Evolutionary conservation across 192 early-diverging fungal genomes (phyloP).

Genomic region (Rhizophagus prolifer): DNA sequence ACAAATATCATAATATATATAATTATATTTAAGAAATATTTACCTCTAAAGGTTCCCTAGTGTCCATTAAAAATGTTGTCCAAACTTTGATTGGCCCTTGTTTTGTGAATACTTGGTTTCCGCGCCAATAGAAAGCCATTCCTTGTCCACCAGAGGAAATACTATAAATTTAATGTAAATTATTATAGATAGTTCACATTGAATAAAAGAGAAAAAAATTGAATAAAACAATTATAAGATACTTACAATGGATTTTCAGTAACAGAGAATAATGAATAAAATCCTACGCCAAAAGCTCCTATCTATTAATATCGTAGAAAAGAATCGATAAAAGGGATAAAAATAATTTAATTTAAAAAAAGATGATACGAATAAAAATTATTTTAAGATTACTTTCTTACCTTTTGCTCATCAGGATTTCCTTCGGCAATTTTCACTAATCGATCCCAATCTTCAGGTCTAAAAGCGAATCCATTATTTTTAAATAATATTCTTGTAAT

Average conservation of each 20-base stretch:
- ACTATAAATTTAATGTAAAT: conserved; percentile 27
- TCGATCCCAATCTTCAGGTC: conserved; percentile 79
- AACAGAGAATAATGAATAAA: conserved; percentile 88
- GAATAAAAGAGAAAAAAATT: background rate
- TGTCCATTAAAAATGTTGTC: conserved; percentile 76
- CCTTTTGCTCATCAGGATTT: conserved; percentile 75
- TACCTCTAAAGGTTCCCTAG: conserved; percentile 74
- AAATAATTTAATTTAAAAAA: background rate
- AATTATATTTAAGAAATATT: background rate
- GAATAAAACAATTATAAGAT: background rate
- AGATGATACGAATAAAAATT: background rate
- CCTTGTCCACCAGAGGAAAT: conserved; percentile 71
- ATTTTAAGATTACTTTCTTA: background rate
- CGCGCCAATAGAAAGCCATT: conserved; percentile 88
- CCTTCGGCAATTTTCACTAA: conserved; percentile 89
- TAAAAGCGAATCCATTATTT: conserved; percentile 84
- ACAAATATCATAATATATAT: background rate
- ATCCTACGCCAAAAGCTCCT: conserved; percentile 79
- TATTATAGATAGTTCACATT: background rate
- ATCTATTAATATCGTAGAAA: conserved; percentile 40
- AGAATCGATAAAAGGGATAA: background rate
- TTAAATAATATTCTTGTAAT: conserved; percentile 57
- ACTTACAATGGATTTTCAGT: conserved; percentile 85
- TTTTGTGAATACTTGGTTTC: conserved; percentile 86
- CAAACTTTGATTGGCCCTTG: conserved; percentile 54